Percentiles rank a stretch among this genome's conserved stretches.
Evolutionary conservation across 306 rosid species (phyloP).

Genomic region (Astragalus glycyphyllos): DNA sequence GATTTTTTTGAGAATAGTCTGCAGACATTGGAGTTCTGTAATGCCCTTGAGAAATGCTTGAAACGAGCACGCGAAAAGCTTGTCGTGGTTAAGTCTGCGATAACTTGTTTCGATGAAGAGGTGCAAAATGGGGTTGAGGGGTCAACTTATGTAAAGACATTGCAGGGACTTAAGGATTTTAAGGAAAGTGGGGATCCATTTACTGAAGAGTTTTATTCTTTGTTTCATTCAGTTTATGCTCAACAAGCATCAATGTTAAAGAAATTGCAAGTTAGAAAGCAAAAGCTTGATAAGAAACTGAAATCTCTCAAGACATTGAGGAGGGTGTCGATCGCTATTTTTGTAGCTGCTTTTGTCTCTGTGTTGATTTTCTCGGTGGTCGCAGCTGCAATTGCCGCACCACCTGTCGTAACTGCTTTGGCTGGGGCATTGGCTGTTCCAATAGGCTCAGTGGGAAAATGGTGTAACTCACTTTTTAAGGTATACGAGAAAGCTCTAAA

Average conservation of each 20-base stretch:
- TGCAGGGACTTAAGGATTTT: slow-evolving; percentile 68
- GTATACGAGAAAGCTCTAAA: slow-evolving; percentile 58
- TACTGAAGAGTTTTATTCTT: slow-evolving; percentile 62
- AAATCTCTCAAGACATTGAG: slow-evolving; percentile 68
- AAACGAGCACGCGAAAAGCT: slow-evolving; percentile 62
- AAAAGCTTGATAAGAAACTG: slow-evolving; percentile 79
- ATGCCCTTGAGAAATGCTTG: slow-evolving; percentile 69
- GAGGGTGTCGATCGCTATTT: slow-evolving; percentile 73
- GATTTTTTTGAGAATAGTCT: slow-evolving; percentile 76
- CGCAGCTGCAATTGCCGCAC: slow-evolving; percentile 87
- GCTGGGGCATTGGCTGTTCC: slow-evolving; percentile 81
- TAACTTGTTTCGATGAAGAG: slow-evolving; percentile 65
- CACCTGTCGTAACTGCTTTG: slow-evolving; percentile 76
- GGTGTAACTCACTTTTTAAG: slow-evolving; percentile 78
- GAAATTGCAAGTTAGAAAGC: slow-evolving; percentile 61
- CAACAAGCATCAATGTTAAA: slow-evolving; percentile 62
- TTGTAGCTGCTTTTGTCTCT: slow-evolving; percentile 72
- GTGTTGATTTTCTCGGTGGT: slow-evolving; percentile 85
- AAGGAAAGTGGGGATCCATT: slow-evolving; percentile 82
- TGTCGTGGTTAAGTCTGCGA: slow-evolving; percentile 65
- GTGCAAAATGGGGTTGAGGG: slow-evolving; percentile 58
- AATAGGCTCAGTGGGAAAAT: slow-evolving; percentile 84
- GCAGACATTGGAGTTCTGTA: slow-evolving; percentile 71
- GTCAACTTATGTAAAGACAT: slow-evolving; percentile 59
- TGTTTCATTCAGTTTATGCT: slow-evolving; percentile 62